Evolutionary conservation across 169 alveolate species (phyloP), one percentile per base, ranked within the genome.

Genomic region (Cytauxzoon felis): DNA sequence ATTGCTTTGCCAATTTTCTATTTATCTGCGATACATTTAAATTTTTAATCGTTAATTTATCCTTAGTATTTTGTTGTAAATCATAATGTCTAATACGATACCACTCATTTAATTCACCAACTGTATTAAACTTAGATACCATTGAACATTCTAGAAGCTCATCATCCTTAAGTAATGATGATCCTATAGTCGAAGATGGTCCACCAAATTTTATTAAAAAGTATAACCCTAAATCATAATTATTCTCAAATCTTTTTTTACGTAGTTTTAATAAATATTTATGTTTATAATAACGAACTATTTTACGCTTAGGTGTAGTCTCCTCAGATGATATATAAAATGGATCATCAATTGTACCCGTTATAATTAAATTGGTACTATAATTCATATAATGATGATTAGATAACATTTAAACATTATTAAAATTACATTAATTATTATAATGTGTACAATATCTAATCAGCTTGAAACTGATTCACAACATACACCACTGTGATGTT

Each of bases 261-360:
- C 81, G 54, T 50, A 69, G 43, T 45, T 27, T 69, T 36, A 69
- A 16, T 9, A 69, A 56, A 8, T 59, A 62, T 57, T 69, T 69
- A 57, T 69, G 81, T 11, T 56, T 52, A 21, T 51, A 54, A 13
- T 49, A 49, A 13, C 13, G 11, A 11, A 11, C 13, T 13, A 38
- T 38, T 38, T 13, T 38, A 13, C 13, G 45, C 11, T 13, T 38
- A 2, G 57, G 29, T 16, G 45, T 13, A 13, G 45, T 38, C 19
- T 13, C 19, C 13, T 56, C 66, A 34, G 66, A 57, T 1, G 50
- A 53, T 8, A 72, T 38, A 41, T 41, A 64, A 13, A 72, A 32
- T 0, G 82, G 82, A 57, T 72, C 82, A 30, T 72, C 76, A 2
- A 36, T 42, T 5, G 82, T 62, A n/a, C 82, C 82, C n/a, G 78